Base-by-base conservation (phyloP, 2,329 filamentous ascomycete genomes). In the Fusarium begoniae region DNA sequence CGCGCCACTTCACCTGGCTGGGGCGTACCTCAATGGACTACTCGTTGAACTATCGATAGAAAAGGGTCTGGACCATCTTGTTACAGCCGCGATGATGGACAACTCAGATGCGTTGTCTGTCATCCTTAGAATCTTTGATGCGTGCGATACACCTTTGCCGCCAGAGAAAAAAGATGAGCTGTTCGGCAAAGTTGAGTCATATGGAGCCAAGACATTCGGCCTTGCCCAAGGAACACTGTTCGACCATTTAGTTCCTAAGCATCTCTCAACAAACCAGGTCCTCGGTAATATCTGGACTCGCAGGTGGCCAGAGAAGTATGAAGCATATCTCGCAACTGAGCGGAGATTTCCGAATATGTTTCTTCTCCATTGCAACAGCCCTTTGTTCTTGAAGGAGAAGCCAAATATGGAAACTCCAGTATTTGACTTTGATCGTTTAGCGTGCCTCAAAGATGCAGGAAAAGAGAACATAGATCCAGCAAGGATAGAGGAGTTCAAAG, bases 141-240 rank as follows among this genome's bases (percentile, higher is more conserved):
- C 59, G 0, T 62, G 48, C 18, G 11, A 62, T 0, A 15, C 8
- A 0, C 5, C 40, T 1, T 15, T 55, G 0, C 48, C 59, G 12
- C 11, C 18, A 17, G 20, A 30, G 2, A 20, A n/a, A 0, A 3
- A 12, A 24, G 11, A 13, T 4, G 13, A 55, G 2, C 5, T 62
- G 8, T 13, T 62, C 0, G 6, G 10, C 2, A 44, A n/a, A 6
- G 9, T 62, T 11, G 26, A 45, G 9, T 12, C 15, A 8, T 55
- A 30, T 12, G 59, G 48, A 6, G 24, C n/a, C 2, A 55, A 26
- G 8, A 28, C 40, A 4, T 62, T 62, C 6, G 40, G 59, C 6
- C 12, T 20, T 24, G 22, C 40, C 3, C 38, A 62, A 10, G 15
- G 7, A 2, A 37, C 28, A 26, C 20, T 55, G 0, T 55, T 55